These are phyloP conservation scores for Apiotrichum laibachii DNA, from an alignment of 1,284 basidiomycete species.

Conservation along the genomic window DNA sequence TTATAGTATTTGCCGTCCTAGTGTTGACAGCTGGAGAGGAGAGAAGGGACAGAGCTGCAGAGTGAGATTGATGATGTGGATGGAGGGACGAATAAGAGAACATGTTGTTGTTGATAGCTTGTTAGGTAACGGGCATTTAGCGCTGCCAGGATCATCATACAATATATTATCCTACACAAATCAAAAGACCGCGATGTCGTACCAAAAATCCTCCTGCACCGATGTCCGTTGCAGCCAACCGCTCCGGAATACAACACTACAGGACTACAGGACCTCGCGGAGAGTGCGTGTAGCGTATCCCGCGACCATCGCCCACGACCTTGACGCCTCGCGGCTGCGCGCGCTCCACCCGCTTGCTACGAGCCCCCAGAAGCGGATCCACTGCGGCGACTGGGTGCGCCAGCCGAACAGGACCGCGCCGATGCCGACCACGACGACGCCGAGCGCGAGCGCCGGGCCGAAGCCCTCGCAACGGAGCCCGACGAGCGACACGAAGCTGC, in stretches of 20 bases:
- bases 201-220: too few species aligned
- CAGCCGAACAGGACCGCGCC: slow-evolving; percentile 40
- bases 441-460: slow-evolving; percentile 34
- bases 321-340: neutral
- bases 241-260: neutral
- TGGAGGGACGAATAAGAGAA: too few species aligned
- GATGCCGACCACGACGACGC: slow-evolving; percentile 37
- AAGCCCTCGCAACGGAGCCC: slow-evolving; percentile 8
- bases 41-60: too few species aligned
- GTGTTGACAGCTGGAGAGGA: too few species aligned
- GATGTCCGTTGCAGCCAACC: too few species aligned
- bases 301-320: neutral
- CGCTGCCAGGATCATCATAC: too few species aligned
- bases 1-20: too few species aligned
- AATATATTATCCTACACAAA: too few species aligned
- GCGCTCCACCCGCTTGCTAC: slow-evolving; percentile 9
- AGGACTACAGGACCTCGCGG: slow-evolving; percentile 1
- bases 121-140: too few species aligned
- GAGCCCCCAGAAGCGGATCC: slow-evolving; percentile 37
- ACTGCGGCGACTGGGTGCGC: slow-evolving; percentile 19
- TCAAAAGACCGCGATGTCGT: too few species aligned
- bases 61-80: too few species aligned
- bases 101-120: too few species aligned
- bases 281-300: neutral
- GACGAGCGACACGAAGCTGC: neutral